Evolutionary conservation across 306 rosid genomes (phyloP).

Genomic region (Cucurbita maxima): DNA sequence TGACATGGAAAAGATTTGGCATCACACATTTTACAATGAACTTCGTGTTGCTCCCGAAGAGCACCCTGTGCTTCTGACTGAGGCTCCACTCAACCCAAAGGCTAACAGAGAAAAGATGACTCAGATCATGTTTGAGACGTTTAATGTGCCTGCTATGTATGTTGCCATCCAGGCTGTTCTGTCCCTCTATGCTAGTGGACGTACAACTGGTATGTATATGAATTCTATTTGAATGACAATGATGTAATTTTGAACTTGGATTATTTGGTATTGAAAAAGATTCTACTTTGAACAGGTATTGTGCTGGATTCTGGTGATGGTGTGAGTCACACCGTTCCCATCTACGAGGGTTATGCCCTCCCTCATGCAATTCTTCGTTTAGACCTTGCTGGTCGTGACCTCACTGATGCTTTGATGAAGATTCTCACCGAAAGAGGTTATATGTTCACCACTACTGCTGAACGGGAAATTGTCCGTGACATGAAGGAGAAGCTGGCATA

Average conservation of each 20-base stretch:
- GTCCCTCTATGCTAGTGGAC: constrained; percentile 32
- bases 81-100: constrained; percentile 30
- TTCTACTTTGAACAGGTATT: constrained; percentile 13
- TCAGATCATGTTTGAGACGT: constrained; percentile 33
- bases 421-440: constrained; percentile 34
- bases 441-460: constrained; percentile 27
- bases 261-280: not conserved
- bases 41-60: constrained; percentile 31
- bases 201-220: constrained; percentile 20
- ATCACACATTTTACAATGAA: constrained; percentile 30
- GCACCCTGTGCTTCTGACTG: constrained; percentile 28
- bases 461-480: constrained; percentile 34
- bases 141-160: constrained; percentile 31
- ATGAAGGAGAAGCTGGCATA: constrained; percentile 31
- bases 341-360: constrained; percentile 22
- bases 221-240: not conserved
- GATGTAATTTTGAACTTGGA: not conserved
- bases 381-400: constrained; percentile 32
- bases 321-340: constrained; percentile 31
- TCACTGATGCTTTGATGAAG: constrained; percentile 28
- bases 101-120: constrained; percentile 33
- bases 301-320: constrained; percentile 36
- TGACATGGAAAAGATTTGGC: constrained; percentile 32
- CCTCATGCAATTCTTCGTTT: constrained; percentile 32
- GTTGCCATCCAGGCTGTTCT: constrained; percentile 34